Evolutionary conservation across 768 basidiomycete species (phyloP).

Genomic region (Boletus coccyginus): DNA sequence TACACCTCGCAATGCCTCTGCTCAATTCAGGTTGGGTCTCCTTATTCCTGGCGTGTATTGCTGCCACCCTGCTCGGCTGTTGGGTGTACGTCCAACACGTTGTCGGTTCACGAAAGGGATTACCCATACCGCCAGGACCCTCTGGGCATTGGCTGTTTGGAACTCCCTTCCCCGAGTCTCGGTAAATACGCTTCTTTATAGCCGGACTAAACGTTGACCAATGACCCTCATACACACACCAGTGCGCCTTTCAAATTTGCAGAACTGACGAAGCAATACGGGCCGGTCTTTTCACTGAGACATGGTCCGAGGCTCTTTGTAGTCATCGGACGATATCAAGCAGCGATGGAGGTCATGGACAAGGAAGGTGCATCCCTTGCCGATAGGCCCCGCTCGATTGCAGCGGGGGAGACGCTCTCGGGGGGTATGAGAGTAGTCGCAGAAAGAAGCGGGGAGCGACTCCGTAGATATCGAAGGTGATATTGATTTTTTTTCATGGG

Average conservation of each 20-base stretch:
- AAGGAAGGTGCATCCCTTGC: conserved; percentile 7
- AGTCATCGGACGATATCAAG: conserved; percentile 6
- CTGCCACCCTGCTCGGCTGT: background rate
- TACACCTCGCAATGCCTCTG: background rate
- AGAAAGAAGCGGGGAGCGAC: background rate
- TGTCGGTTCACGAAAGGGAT: background rate
- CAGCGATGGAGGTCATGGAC: conserved; percentile 13
- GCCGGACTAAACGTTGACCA: background rate
- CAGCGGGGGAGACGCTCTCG: conserved; percentile 4
- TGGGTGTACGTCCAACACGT: background rate
- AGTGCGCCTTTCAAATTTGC: conserved; percentile 4
- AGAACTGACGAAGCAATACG: conserved; percentile 6
- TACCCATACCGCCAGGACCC: conserved; percentile 5
- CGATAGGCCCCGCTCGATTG: conserved; percentile 1
- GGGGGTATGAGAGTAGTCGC: conserved; percentile 5
- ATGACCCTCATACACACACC: background rate
- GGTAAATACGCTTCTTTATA: background rate
- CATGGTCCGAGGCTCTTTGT: conserved; percentile 3
- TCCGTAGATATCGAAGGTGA: background rate
- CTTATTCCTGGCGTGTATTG: background rate
- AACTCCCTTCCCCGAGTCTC: conserved; percentile 3
- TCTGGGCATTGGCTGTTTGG: conserved; percentile 10
- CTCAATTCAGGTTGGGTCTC: background rate
- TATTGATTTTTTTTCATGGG: background rate
- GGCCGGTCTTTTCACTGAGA: conserved; percentile 2